Evolutionary conservation across 352 stramenopile species (phyloP).

Genomic region (Globisporangium yorkense): DNA sequence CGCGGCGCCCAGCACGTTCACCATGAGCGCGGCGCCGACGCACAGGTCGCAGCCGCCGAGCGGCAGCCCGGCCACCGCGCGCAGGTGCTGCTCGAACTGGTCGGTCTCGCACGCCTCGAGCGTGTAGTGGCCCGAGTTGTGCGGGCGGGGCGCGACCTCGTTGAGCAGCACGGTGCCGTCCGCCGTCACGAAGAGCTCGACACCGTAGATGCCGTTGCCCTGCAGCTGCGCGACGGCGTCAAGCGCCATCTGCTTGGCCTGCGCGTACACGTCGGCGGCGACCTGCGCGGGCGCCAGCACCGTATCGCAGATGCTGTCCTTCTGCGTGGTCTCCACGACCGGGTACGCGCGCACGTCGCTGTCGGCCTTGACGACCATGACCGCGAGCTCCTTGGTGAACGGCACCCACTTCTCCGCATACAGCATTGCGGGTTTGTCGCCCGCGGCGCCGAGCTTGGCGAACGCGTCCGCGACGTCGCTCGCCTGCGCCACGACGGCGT

Average conservation of each 20-base stretch:
- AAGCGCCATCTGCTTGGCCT: conserved; percentile 54
- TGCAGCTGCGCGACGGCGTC: conserved; percentile 72
- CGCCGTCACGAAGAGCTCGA: conserved; percentile 96
- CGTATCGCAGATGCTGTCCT: conserved; percentile 96
- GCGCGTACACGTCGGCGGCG: conserved; percentile 23
- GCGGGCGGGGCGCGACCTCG: conserved; percentile 95
- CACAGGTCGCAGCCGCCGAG: conserved; percentile 90
- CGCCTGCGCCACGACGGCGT: conserved; percentile 88
- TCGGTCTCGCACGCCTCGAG: conserved; percentile 96
- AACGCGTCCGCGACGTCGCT: conserved; percentile 85
- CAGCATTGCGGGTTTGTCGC: conserved; percentile 20
- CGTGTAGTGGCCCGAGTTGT: conserved; percentile 99
- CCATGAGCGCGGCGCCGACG: conserved; percentile 88
- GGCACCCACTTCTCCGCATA: conserved; percentile 98
- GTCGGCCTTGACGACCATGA: conserved; percentile 93
- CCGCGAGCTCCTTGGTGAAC: conserved; percentile 95
- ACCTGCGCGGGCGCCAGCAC: conserved; percentile 91
- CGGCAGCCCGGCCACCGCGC: conserved; percentile 91
- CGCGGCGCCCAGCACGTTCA: conserved; percentile 84
- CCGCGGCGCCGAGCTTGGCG: conserved; percentile 54
- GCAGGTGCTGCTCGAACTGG: conserved; percentile 99
- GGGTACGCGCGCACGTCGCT: conserved; percentile 89
- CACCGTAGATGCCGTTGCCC: conserved; percentile 92
- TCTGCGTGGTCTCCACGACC: conserved; percentile 95
- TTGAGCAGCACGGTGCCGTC: conserved; percentile 92